Base-by-base conservation (phyloP, 257 asterid genomes). In the Parsonsia alboflavescens region DNA sequence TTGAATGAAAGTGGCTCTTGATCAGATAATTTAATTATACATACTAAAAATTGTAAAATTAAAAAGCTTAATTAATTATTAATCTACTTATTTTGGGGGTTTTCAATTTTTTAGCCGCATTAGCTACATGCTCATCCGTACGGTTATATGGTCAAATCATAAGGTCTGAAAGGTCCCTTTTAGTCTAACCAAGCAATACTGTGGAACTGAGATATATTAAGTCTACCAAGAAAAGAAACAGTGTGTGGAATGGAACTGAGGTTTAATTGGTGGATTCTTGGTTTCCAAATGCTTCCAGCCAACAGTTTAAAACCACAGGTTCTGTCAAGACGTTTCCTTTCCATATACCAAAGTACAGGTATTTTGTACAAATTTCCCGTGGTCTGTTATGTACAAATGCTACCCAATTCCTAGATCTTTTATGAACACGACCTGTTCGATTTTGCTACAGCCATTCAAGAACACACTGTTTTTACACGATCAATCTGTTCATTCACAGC, bases 401-500 rank as follows among this genome's bases (percentile, higher is more conserved):
- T 15, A 16, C 28, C 0, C 39, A 33, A 33, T 33, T 33, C 39
- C 39, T 33, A 33, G 39, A 33, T 33, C 39, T 33, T 33, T 33
- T 33, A 5, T 42, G 46, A 5, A 42, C 9, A 42, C 11, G 28
- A 30, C 42, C 17, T 30, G 68, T 28, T 28, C 4, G 45, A 4
- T 70, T 9, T 16, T 63, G 46, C 15, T 24, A 19, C 9, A 19
- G 30, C 49, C 48, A 19, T 49, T 48, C 22, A 17, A 19, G 28
- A 52, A 53, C 12, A 26, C 15, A 9, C 39, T 30, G 57, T 61
- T 16, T 73, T 46, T 17, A 42, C 13, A n/a, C 19, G 6, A 10
- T 48, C 3, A 8, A 17, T 26, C 50, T n/a, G 39, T 71, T 75
- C 54, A 45, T 74, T 53, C 54, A 52, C 64, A 68, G 62, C 76